A percentile compares a stretch with the other conserved stretches of the same genome.
phyloP scores from a whole-genome alignment of 176 grass and related monocot genomes.

The Triticum aestivum region IWGSC_CS_RefSeq_v2.1 NC_057795.1:436032721-436033220 shows the following conservation, averaged over 20 bases:
- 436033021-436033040: background rate
- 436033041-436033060: background rate
- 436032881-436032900: constrained; percentile 62
- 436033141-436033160: background rate
- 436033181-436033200: background rate
- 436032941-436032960: constrained; percentile 82
- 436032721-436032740: constrained; percentile 81
- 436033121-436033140: background rate
- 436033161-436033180: background rate
- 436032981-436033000: constrained; percentile 69
- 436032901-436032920: constrained; percentile 78
- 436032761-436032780: constrained; percentile 57
- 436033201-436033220: background rate
- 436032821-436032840: constrained; percentile 10
- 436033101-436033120: background rate
- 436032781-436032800: constrained; percentile 52
- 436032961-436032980: constrained; percentile 99
- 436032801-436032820: constrained; percentile 32
- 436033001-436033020: constrained; percentile 13
- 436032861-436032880: constrained; percentile 85
- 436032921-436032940: constrained; percentile 96
- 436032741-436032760: constrained; percentile 59
- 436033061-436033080: constrained; percentile 10
- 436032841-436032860: background rate
- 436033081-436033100: background rate